These are phyloP conservation scores for Emmonsiellopsis sp. DNA, from an alignment of 2,329 filamentous ascomycete species.

Conservation along the genomic window DNA sequence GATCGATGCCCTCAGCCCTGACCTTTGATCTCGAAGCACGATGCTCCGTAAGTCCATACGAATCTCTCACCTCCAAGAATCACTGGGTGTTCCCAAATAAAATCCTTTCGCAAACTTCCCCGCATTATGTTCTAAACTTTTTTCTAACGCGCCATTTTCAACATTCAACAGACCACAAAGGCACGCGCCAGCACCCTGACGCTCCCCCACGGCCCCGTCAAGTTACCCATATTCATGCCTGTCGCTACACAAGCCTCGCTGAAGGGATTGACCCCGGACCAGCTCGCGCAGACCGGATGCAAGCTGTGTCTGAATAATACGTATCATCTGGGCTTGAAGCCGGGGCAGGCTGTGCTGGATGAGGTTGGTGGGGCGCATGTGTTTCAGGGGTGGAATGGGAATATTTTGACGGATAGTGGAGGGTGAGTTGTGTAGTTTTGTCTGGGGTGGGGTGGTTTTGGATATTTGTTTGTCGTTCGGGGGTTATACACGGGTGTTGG, in stretches of 20 bases:
- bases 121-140: not conserved
- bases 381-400: slow-evolving; percentile 89
- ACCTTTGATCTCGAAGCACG: slow-evolving; percentile 68
- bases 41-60: slow-evolving; percentile 59
- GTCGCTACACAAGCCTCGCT: slow-evolving; percentile 94
- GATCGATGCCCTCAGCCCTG: slow-evolving; percentile 51
- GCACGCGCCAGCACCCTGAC: slow-evolving; percentile 81
- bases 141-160: slow-evolving; percentile 4
- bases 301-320: slow-evolving; percentile 94
- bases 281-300: slow-evolving; percentile 82
- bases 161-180: slow-evolving; percentile 72
- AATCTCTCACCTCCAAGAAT: too few relatives aligned
- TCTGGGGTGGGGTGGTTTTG: not conserved
- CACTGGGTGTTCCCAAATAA: too few relatives aligned
- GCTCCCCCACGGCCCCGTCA: slow-evolving; percentile 83
- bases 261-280: slow-evolving; percentile 87
- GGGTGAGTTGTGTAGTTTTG: slow-evolving; percentile 27
- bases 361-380: slow-evolving; percentile 86
- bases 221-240: slow-evolving; percentile 94
- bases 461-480: not conserved
- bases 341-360: slow-evolving; percentile 81
- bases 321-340: slow-evolving; percentile 91
- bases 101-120: too few relatives aligned
- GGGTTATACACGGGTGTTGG: not conserved
- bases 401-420: slow-evolving; percentile 69